A percentile compares a stretch with the other conserved stretches of the same genome.
These are phyloP conservation scores for Sporothrix euskadiensis DNA, from an alignment of 2,329 filamentous ascomycete genomes.

Conservation along the genomic window DNA sequence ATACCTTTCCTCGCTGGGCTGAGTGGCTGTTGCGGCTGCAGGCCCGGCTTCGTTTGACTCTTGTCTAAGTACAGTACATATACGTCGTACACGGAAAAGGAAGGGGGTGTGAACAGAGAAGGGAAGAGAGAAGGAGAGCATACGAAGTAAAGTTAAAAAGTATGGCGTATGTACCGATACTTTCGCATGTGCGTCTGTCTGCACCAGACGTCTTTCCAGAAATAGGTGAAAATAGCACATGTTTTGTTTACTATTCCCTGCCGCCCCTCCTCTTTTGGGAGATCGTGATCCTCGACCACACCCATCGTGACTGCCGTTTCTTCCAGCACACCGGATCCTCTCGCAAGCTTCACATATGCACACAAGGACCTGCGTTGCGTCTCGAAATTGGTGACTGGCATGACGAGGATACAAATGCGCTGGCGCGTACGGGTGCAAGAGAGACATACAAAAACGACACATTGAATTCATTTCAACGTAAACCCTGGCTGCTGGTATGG, in stretches of 20 bases:
- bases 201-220: background rate
- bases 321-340: background rate
- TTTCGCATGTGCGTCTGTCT: background rate
- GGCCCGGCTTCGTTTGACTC: slow-evolving; percentile 11
- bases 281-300: background rate
- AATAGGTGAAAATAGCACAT: background rate
- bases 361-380: slow-evolving; percentile 5
- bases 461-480: background rate
- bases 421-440: background rate
- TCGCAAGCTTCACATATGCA: background rate
- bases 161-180: background rate
- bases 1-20: slow-evolving; percentile 13
- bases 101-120: background rate
- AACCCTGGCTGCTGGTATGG: background rate
- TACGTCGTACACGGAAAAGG: background rate
- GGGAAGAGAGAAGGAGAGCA: background rate
- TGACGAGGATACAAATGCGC: background rate
- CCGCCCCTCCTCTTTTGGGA: background rate
- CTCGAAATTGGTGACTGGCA: background rate
- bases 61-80: background rate
- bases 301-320: background rate
- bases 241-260: background rate
- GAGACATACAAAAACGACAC: background rate
- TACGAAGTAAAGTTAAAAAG: background rate
- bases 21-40: slow-evolving; percentile 13